Conservation (phyloP, 495 filamentous ascomycete genomes). For the Penicillium crystallinum region DNA sequence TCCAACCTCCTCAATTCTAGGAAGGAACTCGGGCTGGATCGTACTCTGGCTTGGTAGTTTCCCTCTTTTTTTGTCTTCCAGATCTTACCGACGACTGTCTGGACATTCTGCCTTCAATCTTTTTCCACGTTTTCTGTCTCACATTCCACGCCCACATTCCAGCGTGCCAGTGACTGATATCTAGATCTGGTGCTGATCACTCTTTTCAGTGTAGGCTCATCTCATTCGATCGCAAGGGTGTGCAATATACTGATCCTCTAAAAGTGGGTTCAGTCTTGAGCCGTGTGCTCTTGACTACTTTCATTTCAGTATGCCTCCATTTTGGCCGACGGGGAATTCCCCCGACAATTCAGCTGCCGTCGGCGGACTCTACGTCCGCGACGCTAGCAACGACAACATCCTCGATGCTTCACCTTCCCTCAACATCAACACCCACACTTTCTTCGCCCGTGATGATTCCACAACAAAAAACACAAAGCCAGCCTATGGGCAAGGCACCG, state of each 20-base stretch:
- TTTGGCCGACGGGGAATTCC: conserved; percentile 20
- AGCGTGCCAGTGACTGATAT: conserved; percentile 1
- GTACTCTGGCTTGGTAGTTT: conserved; percentile 9
- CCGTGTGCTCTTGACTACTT: conserved; percentile 37
- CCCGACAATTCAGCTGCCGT: conserved; percentile 24
- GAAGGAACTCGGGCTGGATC: conserved; percentile 6
- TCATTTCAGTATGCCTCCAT: conserved; percentile 29
- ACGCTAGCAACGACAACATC: conserved; percentile 2
- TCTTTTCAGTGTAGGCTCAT: conserved; percentile 11
- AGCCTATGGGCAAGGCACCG: conserved; percentile 47
- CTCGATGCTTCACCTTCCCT: conserved; percentile 3
- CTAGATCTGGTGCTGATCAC: conserved; percentile 11
- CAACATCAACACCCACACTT: conserved; percentile 11
- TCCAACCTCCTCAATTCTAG: conserved; percentile 40
- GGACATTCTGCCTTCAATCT: not conserved
- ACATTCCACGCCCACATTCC: conserved; percentile 5
- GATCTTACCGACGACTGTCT: conserved; percentile 3
- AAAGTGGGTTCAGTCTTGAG: conserved; percentile 33
- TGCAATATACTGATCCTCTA: conserved; percentile 7
- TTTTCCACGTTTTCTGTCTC: not conserved
- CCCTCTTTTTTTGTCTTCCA: conserved; percentile 5
- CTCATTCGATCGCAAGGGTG: not conserved
- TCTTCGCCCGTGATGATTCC: conserved; percentile 22
- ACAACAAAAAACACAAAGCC: conserved; percentile 16
- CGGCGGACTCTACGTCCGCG: conserved; percentile 5